Conservation (phyloP, 176 grass and related monocot genomes). For the Stipa capillata region DNA sequence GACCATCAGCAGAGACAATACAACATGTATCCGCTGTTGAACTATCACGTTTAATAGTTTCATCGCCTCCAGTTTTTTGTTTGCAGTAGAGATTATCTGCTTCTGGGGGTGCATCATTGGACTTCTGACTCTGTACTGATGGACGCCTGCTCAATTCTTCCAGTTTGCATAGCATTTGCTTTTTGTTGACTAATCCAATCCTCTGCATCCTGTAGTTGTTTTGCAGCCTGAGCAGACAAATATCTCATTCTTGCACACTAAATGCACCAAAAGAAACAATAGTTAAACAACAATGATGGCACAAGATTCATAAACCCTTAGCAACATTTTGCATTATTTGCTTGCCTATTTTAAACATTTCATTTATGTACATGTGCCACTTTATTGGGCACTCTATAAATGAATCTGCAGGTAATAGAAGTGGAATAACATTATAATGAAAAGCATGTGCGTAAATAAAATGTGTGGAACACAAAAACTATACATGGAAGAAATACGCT, state of each 20-base stretch:
- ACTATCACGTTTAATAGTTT: neutral
- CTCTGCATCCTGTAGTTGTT: conserved; percentile 49
- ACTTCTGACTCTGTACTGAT: neutral
- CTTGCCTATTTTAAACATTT: neutral
- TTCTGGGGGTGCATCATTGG: conserved; percentile 5
- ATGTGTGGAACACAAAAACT: neutral
- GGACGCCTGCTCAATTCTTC: conserved; percentile 42
- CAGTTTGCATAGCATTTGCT: conserved; percentile 49
- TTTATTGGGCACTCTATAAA: neutral
- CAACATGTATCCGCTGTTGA: neutral
- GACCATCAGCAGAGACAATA: conserved; percentile 6
- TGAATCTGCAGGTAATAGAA: neutral
- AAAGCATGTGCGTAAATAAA: neutral
- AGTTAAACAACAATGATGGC: conserved; percentile 1
- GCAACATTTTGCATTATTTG: neutral
- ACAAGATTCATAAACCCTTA: neutral
- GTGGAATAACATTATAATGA: neutral
- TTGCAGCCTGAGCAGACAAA: conserved; percentile 51
- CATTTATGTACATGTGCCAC: neutral
- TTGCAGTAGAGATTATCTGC: neutral
- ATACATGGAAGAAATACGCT: neutral
- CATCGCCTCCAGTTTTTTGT: conserved; percentile 11
- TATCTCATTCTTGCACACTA: conserved; percentile 47
- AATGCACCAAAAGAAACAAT: conserved; percentile 22
- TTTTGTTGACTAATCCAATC: conserved; percentile 42